These are phyloP conservation scores for Hysterangium stoloniferum DNA, from an alignment of 768 basidiomycete species.

Conservation along the genomic window DNA sequence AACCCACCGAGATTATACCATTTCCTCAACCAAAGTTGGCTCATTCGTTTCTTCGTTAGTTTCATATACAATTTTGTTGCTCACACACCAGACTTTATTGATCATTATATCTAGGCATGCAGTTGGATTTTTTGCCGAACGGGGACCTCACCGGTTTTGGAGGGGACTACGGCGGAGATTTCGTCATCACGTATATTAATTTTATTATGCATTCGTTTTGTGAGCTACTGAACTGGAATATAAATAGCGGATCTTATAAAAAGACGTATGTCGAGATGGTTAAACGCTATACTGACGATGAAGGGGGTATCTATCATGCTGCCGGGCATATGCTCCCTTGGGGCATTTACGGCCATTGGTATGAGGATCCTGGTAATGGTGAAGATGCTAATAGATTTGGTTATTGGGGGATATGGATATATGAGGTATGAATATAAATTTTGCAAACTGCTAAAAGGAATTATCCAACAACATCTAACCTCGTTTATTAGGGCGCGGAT, in stretches of 20 bases:
- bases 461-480: too few relatives aligned
- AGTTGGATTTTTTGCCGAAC: conserved; percentile 2
- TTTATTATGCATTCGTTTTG: not conserved
- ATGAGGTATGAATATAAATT: too few relatives aligned
- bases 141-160: not conserved
- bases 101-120: not conserved
- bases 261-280: not conserved
- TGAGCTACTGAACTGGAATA: not conserved
- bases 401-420: conserved; percentile 5
- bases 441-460: too few relatives aligned
- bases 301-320: not conserved
- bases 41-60: not conserved
- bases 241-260: not conserved
- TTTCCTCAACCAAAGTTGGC: not conserved
- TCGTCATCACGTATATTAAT: not conserved
- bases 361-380: not conserved
- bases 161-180: conserved; percentile 2
- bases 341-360: conserved; percentile 4
- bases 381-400: not conserved
- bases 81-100: not conserved
- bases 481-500: too few relatives aligned
- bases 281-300: conserved; percentile 2
- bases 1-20: not conserved
- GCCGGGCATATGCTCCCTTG: conserved; percentile 2
- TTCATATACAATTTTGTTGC: not conserved